These are phyloP conservation scores for Gnomoniopsis smithogilvyi DNA, from an alignment of 2,329 filamentous ascomycete species.

Conservation along the genomic window DNA sequence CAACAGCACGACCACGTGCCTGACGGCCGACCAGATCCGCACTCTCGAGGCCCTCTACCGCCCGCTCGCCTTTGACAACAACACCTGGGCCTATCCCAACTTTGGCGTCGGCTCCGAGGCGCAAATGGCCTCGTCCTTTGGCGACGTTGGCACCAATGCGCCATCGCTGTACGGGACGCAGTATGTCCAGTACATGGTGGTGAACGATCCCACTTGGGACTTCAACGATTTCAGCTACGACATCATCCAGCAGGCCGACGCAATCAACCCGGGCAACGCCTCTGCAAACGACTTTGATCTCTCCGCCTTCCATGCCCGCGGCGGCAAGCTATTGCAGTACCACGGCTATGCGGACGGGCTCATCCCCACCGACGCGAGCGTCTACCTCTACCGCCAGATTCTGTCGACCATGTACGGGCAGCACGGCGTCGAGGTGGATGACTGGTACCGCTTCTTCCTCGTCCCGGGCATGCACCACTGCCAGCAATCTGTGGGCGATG, in stretches of 20 bases:
- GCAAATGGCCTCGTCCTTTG: conserved; percentile 30
- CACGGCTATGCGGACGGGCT: conserved; percentile 40
- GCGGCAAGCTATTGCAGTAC: conserved; percentile 42
- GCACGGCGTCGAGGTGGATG: conserved; percentile 24
- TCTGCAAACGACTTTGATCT: conserved; percentile 27
- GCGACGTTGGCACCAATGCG: conserved; percentile 26
- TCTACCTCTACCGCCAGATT: neutral
- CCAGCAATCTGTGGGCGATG: conserved; percentile 1
- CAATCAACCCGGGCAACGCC: conserved; percentile 10
- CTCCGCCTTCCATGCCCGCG: conserved; percentile 30
- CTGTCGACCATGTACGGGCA: conserved; percentile 11
- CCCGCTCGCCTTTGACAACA: conserved; percentile 30
- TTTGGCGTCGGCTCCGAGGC: conserved; percentile 45
- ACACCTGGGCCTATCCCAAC: conserved; percentile 44
- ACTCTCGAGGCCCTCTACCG: conserved; percentile 12
- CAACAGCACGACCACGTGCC: conserved; percentile 23
- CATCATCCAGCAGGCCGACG: neutral
- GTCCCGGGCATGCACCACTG: conserved; percentile 52
- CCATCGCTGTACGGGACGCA: conserved; percentile 18
- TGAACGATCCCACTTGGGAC: conserved; percentile 31
- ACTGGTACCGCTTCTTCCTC: conserved; percentile 48
- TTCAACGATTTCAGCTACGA: conserved; percentile 31
- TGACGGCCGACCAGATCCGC: conserved; percentile 8
- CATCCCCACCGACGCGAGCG: conserved; percentile 35
- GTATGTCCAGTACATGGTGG: conserved; percentile 18